phyloP scores from a whole-genome alignment of 116 monocot genomes.

The Thalassia testudinum region DNA sequence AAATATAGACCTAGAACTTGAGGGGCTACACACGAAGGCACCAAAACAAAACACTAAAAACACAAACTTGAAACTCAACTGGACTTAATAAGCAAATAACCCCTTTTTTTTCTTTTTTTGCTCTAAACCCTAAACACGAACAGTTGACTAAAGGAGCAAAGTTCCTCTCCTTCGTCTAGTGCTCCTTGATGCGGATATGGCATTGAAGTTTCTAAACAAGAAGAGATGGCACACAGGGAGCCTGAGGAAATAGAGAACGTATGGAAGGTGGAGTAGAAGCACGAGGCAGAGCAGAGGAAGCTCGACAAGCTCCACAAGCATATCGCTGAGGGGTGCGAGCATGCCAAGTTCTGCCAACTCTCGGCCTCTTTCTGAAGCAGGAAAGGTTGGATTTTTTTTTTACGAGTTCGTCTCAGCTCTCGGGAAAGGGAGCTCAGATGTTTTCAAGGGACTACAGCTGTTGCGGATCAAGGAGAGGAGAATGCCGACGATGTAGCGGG shows the following conservation, averaged over 20 bases:
- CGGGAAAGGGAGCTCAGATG: conserved; percentile 74
- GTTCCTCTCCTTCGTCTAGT: no score
- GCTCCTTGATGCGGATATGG: no score
- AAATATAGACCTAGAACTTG: no score
- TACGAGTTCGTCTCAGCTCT: conserved; percentile 90
- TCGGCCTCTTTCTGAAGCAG: conserved; percentile 43
- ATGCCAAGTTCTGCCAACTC: conserved; percentile 72
- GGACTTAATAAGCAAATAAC: no score
- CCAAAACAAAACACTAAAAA: no score
- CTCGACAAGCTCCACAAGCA: conserved; percentile 96
- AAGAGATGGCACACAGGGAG: conserved; percentile 99
- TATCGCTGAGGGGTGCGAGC: conserved; percentile 87
- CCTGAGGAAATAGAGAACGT: conserved; percentile 96
- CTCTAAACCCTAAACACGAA: no score
- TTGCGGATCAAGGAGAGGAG: no score
- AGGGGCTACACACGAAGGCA: no score
- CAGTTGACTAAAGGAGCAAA: no score
- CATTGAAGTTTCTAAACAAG: conserved; percentile 98
- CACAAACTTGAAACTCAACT: no score
- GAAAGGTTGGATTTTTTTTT: conserved; percentile 91
- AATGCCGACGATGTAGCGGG: no score
- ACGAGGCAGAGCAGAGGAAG: conserved; percentile 73
- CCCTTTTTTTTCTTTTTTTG: no score
- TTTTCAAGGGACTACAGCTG: conserved; percentile 57
- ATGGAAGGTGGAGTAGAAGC: conserved; percentile 99